A percentile compares a stretch with the other conserved stretches of the same genome.
Evolutionary conservation across 495 filamentous ascomycete species (phyloP).

Genomic region (Parmelia sp.): DNA sequence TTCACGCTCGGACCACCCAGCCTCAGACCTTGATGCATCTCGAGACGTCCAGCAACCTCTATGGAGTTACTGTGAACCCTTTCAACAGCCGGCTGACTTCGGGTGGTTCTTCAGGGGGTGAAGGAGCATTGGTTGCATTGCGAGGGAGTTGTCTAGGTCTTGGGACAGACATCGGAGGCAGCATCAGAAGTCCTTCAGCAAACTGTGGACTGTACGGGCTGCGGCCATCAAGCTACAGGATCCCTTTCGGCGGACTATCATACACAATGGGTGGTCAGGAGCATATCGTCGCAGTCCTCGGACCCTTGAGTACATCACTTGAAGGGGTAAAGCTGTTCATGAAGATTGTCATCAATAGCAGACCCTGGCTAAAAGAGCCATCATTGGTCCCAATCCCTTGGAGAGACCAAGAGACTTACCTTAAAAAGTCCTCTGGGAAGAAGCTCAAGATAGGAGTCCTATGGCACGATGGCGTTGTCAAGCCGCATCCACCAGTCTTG

Average conservation of each 20-base stretch:
- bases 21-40: constrained; percentile 51
- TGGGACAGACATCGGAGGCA: constrained; percentile 37
- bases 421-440: constrained; percentile 30
- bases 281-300: constrained; percentile 53
- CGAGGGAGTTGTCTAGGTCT: constrained; percentile 35
- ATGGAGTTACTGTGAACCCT: constrained; percentile 50
- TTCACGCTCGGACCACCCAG: constrained; percentile 50
- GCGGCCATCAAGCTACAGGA: constrained; percentile 28
- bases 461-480: constrained; percentile 64
- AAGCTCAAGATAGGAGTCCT: constrained; percentile 61
- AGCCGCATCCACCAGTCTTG: constrained; percentile 63
- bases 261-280: constrained; percentile 52
- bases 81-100: constrained; percentile 41
- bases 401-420: constrained; percentile 34
- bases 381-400: constrained; percentile 54
- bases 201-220: constrained; percentile 34
- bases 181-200: constrained; percentile 33
- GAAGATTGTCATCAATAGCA: constrained; percentile 47
- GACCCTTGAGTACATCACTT: constrained; percentile 56
- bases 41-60: constrained; percentile 51
- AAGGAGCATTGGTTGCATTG: constrained; percentile 42
- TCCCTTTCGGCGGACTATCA: constrained; percentile 26
- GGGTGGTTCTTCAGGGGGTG: constrained; percentile 54
- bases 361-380: constrained; percentile 59
- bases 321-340: constrained; percentile 62